phyloP scores from a whole-genome alignment of 805 yeast species.

The Spathaspora hagerdaliae region DNA sequence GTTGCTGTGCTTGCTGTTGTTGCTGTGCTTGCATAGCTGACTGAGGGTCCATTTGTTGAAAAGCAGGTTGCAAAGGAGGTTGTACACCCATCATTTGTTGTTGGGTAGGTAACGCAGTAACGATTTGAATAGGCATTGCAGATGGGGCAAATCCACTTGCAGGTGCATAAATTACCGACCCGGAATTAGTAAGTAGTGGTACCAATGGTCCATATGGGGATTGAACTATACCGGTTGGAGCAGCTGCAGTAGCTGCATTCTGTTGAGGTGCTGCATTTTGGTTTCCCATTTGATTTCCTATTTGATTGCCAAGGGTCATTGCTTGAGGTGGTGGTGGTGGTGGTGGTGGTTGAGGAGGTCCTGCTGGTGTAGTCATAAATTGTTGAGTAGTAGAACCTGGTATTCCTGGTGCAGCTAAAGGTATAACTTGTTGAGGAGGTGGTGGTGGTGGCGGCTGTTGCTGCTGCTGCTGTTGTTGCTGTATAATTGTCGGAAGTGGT shows the following conservation, averaged over 20 bases:
- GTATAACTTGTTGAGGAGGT: background rate
- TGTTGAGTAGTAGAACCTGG: background rate
- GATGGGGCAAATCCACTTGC: constrained; percentile 7
- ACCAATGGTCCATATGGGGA: constrained; percentile 26
- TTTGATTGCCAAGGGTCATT: background rate
- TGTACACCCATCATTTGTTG: background rate
- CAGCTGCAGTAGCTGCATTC: background rate
- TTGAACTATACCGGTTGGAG: constrained; percentile 13
- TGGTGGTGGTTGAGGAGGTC: background rate
- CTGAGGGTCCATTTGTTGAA: background rate
- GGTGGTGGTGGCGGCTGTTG: background rate
- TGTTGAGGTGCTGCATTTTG: background rate
- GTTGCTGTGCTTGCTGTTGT: constrained; percentile 1
- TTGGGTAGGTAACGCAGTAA: constrained; percentile 1
- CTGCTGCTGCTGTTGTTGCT: background rate
- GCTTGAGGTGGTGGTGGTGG: background rate
- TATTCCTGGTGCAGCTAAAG: background rate
- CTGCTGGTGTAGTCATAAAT: background rate
- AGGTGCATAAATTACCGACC: constrained; percentile 10
- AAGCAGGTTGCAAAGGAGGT: constrained; percentile 1
- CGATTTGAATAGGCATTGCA: background rate
- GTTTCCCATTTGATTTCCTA: background rate
- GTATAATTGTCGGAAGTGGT: background rate
- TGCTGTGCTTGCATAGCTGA: constrained; percentile 1
- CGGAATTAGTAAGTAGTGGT: constrained; percentile 17